phyloP scores from a whole-genome alignment of 768 basidiomycete species.

The Lactarius hengduanensis region DNA sequence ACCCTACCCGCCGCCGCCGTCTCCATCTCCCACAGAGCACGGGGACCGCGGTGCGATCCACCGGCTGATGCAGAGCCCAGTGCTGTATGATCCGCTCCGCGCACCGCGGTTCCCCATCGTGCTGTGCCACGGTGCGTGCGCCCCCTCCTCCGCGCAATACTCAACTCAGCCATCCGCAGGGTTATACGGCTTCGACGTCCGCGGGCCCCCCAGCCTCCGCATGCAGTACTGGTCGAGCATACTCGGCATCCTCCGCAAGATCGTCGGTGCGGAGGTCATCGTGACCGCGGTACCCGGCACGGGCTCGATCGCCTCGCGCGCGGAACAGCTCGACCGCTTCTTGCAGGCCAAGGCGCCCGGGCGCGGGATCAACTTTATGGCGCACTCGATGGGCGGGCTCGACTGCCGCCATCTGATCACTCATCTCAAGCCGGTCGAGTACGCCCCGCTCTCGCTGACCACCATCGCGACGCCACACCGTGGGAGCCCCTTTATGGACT shows the following conservation, averaged over 20 bases:
- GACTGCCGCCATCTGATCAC: constrained; percentile 93
- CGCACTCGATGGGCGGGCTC: constrained; percentile 97
- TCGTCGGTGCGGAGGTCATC: constrained; percentile 90
- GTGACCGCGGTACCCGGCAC: constrained; percentile 94
- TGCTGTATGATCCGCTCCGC: constrained; percentile 73
- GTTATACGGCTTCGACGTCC: constrained; percentile 92
- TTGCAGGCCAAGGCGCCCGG: constrained; percentile 66
- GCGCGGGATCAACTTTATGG: constrained; percentile 87
- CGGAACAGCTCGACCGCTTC: constrained; percentile 69
- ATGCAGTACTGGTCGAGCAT: constrained; percentile 96
- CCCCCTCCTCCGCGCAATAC: neutral
- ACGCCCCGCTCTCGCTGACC: constrained; percentile 83
- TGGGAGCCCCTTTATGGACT: constrained; percentile 99
- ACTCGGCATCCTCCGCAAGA: constrained; percentile 72
- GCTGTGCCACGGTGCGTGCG: constrained; percentile 91
- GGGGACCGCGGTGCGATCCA: constrained; percentile 52
- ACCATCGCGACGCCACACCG: constrained; percentile 92
- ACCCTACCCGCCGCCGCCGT: neutral
- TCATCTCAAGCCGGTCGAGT: constrained; percentile 76
- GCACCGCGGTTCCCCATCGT: constrained; percentile 88
- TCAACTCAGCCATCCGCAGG: constrained; percentile 44
- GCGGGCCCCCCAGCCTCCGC: constrained; percentile 81
- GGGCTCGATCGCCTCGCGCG: constrained; percentile 82
- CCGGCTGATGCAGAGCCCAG: constrained; percentile 70
- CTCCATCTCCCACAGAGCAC: constrained; percentile 8